phyloP scores from a whole-genome alignment of 306 rosid genomes.

The Trichosanthes truncata region DNA sequence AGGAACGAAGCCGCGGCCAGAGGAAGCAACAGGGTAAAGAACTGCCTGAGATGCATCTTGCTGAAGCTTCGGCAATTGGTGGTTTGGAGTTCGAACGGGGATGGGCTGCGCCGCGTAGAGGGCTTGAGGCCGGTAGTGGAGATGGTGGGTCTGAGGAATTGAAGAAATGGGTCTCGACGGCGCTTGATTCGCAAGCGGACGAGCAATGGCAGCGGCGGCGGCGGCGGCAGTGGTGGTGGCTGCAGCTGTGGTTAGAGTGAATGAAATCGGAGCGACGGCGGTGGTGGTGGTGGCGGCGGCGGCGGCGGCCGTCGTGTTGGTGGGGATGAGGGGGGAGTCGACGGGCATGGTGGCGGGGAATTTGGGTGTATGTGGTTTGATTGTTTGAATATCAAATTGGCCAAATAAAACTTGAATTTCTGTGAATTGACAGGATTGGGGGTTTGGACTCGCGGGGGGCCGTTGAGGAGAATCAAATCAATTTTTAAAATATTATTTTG shows the following conservation, averaged over 20 bases:
- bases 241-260: not conserved
- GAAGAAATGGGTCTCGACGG: constrained; percentile 29
- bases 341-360: constrained; percentile 31
- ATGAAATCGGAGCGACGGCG: not conserved
- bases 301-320: constrained; percentile 7
- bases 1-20: constrained; percentile 38
- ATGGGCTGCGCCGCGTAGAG: constrained; percentile 24
- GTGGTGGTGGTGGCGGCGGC: not conserved
- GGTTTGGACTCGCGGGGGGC: not conserved
- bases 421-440: not conserved
- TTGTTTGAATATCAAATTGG: constrained; percentile 11
- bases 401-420: not conserved
- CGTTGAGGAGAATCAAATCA: not conserved
- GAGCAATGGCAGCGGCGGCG: not conserved
- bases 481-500: not conserved
- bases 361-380: not conserved
- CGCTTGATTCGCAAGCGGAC: constrained; percentile 14
- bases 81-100: constrained; percentile 24
- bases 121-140: constrained; percentile 25
- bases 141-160: constrained; percentile 25
- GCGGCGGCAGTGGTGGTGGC: constrained; percentile 11
- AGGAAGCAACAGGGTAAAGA: constrained; percentile 46
- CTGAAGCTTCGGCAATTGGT: constrained; percentile 18
- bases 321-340: constrained; percentile 18
- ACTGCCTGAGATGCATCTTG: constrained; percentile 23